Conservation (phyloP, 257 asterid genomes). For the Nicotiana sylvestris region DNA sequence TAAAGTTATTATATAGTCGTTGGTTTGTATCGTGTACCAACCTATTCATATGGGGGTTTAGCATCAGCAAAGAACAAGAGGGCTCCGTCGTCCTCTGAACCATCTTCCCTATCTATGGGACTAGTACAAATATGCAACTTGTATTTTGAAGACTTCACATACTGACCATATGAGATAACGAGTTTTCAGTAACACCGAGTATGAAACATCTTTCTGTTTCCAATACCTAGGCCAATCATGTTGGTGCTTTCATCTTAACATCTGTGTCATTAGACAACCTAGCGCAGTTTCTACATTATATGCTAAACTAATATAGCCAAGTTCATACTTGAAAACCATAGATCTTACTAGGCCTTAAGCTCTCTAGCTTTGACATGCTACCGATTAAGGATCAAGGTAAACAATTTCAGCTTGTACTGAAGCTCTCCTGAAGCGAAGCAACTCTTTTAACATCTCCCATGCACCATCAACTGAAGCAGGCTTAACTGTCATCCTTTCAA, state of each 20-base stretch:
- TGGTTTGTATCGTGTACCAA: too few species aligned
- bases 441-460: conserved; percentile 72
- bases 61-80: not conserved
- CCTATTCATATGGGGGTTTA: not conserved
- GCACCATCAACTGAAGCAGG: conserved; percentile 59
- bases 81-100: not conserved
- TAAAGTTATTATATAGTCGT: too few species aligned
- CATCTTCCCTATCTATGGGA: not conserved
- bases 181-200: not conserved
- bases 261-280: not conserved
- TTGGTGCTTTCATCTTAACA: conserved; percentile 1
- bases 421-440: conserved; percentile 80
- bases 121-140: not conserved
- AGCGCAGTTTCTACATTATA: not conserved
- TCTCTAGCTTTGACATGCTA: not conserved
- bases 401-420: conserved; percentile 67
- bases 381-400: conserved; percentile 55
- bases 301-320: conserved; percentile 2
- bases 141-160: not conserved
- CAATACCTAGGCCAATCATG: not conserved
- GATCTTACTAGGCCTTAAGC: not conserved
- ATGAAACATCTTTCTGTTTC: not conserved
- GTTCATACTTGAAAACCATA: not conserved
- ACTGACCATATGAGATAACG: not conserved
- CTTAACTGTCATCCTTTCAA: conserved; percentile 76